A percentile compares a stretch with the other conserved stretches of the same genome.
These are phyloP conservation scores for Umbelopsis ramanniana DNA, from an alignment of 192 early-diverging fungal genomes.

Conservation along the genomic window DNA sequence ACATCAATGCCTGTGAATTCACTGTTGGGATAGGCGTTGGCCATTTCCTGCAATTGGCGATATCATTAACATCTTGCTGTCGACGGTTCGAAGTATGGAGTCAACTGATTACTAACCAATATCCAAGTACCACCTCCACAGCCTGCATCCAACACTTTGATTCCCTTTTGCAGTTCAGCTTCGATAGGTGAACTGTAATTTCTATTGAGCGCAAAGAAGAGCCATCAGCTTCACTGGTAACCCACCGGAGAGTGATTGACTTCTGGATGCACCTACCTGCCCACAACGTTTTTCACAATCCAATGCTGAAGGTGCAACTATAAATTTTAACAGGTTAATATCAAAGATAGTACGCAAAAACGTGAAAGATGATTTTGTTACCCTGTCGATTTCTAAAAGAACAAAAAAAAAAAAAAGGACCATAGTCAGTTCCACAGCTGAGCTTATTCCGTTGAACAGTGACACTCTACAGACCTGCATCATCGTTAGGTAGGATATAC, in stretches of 20 bases:
- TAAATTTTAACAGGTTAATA: neutral
- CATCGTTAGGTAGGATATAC: conserved; percentile 56
- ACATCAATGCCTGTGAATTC: conserved; percentile 35
- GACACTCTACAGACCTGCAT: conserved; percentile 32
- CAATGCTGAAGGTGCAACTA: conserved; percentile 1
- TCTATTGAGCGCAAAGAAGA: neutral
- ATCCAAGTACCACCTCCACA: conserved; percentile 37
- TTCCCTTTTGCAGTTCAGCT: conserved; percentile 14
- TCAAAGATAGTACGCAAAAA: neutral
- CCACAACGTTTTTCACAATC: conserved; percentile 9
- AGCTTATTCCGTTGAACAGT: neutral
- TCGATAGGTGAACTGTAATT: conserved; percentile 33
- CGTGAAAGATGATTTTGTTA: neutral
- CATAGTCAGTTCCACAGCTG: neutral
- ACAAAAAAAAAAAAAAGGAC: neutral
- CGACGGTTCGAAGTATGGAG: neutral
- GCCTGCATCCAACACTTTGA: conserved; percentile 36
- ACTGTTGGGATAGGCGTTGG: conserved; percentile 21
- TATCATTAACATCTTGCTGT: neutral
- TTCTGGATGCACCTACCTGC: conserved; percentile 7
- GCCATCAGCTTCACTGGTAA: neutral
- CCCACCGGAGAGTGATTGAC: too few relatives aligned
- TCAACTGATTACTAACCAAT: neutral
- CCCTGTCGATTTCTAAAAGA: neutral
- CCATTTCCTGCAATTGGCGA: conserved; percentile 29